Percentiles rank a stretch among this genome's conserved stretches.
These are phyloP conservation scores for Corinectria fuckeliana DNA, from an alignment of 2,329 filamentous ascomycete genomes.

Conservation along the genomic window DNA sequence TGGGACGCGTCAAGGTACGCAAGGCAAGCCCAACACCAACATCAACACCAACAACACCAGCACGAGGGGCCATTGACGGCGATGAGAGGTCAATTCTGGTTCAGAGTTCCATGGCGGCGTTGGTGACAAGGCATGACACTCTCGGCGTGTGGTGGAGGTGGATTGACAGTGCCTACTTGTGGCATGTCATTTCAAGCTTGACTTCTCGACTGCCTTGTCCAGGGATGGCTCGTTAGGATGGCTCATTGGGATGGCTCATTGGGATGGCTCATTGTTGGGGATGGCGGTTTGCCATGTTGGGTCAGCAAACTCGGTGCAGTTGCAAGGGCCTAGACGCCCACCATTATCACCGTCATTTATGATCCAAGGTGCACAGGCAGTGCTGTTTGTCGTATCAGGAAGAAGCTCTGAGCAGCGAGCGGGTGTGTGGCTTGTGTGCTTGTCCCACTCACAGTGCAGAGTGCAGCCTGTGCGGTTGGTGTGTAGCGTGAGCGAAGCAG, in stretches of 20 bases:
- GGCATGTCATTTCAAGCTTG: background rate
- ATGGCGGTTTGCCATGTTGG: slow-evolving; percentile 18
- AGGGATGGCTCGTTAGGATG: background rate
- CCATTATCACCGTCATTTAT: background rate
- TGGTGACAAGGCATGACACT: background rate
- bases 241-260: background rate
- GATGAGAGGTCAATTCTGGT: background rate
- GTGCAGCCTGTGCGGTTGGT: background rate
- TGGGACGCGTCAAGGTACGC: slow-evolving; percentile 2
- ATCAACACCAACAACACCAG: slow-evolving; percentile 9
- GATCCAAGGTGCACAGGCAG: background rate
- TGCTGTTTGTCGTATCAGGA: slow-evolving; percentile 12
- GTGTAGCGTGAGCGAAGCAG: background rate
- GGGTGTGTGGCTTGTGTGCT: background rate
- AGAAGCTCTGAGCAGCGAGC: background rate
- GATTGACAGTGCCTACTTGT: too few species aligned
- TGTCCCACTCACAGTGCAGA: background rate
- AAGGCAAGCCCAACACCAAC: slow-evolving; percentile 8
- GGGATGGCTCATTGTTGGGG: slow-evolving; percentile 9
- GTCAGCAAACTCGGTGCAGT: slow-evolving; percentile 9
- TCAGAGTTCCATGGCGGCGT: too few species aligned
- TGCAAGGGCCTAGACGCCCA: slow-evolving; percentile 4
- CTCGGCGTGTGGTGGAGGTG: background rate
- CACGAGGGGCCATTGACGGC: background rate
- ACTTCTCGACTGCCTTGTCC: background rate